Conservation (phyloP, 2,329 filamentous ascomycete species). For the Lasiodiplodia citricola region DNA sequence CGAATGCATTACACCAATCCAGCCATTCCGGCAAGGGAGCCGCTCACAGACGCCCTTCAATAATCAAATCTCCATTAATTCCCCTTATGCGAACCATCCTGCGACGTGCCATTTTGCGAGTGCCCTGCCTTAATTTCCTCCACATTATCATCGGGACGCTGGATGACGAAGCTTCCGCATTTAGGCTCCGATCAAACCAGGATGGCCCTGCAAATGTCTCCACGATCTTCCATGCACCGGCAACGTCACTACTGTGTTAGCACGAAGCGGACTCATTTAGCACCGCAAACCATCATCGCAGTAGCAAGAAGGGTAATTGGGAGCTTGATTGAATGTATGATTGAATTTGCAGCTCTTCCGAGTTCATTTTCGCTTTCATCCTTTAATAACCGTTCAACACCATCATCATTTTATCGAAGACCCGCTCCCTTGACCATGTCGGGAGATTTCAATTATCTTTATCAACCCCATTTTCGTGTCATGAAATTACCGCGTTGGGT, state of each 20-base stretch:
- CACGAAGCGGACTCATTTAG: background rate
- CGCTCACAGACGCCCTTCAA: background rate
- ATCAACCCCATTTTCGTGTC: background rate
- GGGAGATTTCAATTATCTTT: background rate
- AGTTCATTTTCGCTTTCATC: background rate
- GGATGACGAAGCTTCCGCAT: slow-evolving; percentile 10
- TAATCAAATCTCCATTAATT: slow-evolving; percentile 15
- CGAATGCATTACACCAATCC: background rate
- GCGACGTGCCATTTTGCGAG: slow-evolving; percentile 14
- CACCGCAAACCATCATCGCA: background rate
- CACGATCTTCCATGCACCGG: background rate
- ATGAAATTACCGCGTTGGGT: background rate
- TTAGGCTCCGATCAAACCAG: background rate
- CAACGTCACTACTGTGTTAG: background rate
- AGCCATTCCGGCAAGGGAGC: background rate
- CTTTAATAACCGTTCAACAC: background rate
- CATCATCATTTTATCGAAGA: background rate
- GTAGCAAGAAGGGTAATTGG: background rate
- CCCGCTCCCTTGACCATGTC: background rate
- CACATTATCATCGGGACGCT: background rate
- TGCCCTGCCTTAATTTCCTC: slow-evolving; percentile 12
- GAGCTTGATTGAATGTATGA: too few species aligned
- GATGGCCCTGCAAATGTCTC: background rate
- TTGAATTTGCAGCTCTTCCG: background rate
- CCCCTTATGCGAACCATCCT: background rate